A percentile compares a stretch with the other conserved stretches of the same genome.
Conservation (phyloP, 163 green algal species). For the Trebouxia gelatinosa region DNA sequence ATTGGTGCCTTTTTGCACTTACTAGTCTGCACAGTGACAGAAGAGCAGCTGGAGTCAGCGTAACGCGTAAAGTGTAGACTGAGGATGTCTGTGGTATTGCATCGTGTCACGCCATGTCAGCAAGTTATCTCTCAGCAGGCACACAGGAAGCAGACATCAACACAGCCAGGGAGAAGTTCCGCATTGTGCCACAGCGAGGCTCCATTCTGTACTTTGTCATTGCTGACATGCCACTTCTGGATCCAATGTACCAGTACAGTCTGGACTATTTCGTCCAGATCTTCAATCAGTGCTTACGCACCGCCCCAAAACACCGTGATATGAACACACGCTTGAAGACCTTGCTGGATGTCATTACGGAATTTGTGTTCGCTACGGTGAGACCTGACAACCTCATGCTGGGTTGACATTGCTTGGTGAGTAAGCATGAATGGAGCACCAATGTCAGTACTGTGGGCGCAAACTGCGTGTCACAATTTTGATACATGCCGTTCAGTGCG, state of each 20-base stretch:
- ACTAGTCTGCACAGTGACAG: no score
- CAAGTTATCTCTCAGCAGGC: no score
- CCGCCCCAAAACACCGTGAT: conserved; percentile 43
- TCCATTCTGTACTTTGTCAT: conserved; percentile 92
- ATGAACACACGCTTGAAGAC: conserved; percentile 58
- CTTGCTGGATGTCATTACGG: conserved; percentile 1
- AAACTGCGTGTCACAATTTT: no score
- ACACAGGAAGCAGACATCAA: conserved; percentile 91
- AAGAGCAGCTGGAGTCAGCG: no score
- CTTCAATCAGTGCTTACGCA: conserved; percentile 83
- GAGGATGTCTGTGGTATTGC: no score
- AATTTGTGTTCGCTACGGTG: conserved; percentile 31
- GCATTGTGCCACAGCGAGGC: conserved; percentile 78
- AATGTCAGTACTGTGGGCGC: no score
- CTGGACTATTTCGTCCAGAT: conserved; percentile 77
- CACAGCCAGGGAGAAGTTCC: conserved; percentile 88
- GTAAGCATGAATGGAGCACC: no score
- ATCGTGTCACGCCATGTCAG: no score
- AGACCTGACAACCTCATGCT: not conserved
- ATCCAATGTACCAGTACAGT: conserved; percentile 90
- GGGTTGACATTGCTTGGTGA: not conserved
- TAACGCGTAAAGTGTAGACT: no score
- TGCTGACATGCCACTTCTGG: conserved; percentile 82
- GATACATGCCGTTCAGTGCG: no score
- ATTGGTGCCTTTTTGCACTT: no score